Evolutionary conservation across 257 asterid species (phyloP).

Genomic region (Echium plantagineum): DNA sequence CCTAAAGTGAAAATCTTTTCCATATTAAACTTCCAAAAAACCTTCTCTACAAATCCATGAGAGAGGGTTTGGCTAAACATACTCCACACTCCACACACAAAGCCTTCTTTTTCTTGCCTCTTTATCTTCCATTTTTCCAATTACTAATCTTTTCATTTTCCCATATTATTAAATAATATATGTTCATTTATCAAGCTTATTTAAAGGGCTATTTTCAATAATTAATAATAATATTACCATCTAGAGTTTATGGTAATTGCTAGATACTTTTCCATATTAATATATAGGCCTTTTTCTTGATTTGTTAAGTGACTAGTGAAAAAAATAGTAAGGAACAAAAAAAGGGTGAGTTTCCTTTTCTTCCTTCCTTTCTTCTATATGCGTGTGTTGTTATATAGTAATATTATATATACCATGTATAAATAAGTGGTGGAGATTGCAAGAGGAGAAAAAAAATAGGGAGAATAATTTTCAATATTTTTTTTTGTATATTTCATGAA

Average conservation of each 20-base stretch:
- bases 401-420: neutral
- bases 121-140: neutral
- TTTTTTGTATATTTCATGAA: slow-evolving; percentile 83
- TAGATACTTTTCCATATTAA: neutral
- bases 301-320: neutral
- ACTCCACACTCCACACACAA: neutral
- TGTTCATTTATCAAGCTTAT: too few relatives aligned
- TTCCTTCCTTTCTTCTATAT: neutral
- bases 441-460: neutral
- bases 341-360: neutral
- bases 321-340: neutral
- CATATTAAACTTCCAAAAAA: neutral
- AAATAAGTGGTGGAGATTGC: neutral
- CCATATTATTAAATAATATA: too few relatives aligned
- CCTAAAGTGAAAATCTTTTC: neutral
- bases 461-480: neutral
- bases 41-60: neutral
- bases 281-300: neutral
- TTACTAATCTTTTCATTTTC: neutral
- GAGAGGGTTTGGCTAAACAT: neutral
- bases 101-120: too few relatives aligned
- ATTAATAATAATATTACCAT: too few relatives aligned
- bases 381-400: neutral
- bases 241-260: too few relatives aligned
- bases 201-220: too few relatives aligned